Conservation (phyloP, 1,139 yeast species). For the Saccharomyces uvarum region DNA sequence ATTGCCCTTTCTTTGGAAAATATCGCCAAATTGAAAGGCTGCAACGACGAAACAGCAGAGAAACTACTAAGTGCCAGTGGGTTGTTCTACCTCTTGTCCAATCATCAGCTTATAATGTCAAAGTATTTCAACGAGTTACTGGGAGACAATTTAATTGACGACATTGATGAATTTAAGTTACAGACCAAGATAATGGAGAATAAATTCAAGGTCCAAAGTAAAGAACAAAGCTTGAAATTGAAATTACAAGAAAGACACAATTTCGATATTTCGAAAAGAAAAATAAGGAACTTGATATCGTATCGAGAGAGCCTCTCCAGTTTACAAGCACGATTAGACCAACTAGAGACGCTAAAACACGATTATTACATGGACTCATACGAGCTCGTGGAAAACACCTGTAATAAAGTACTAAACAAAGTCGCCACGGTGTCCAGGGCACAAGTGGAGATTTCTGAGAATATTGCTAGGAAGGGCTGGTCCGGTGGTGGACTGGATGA, state of each 20-base stretch:
- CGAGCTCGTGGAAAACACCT: conserved; percentile 54
- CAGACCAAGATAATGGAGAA: conserved; percentile 41
- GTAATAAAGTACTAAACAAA: conserved; percentile 44
- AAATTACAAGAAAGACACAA: conserved; percentile 52
- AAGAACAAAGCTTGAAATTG: conserved; percentile 43
- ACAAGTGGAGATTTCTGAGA: conserved; percentile 73
- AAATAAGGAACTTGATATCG: conserved; percentile 51
- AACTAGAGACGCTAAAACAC: conserved; percentile 66
- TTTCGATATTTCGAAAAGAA: conserved; percentile 46
- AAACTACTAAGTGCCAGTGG: conserved; percentile 72
- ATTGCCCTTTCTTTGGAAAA: conserved; percentile 68
- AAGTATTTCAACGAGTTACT: conserved; percentile 47
- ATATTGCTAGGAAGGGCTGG: conserved; percentile 80
- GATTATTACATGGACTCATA: conserved; percentile 59
- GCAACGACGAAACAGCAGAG: conserved; percentile 49
- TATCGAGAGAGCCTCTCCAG: conserved; percentile 61
- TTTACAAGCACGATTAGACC: conserved; percentile 68
- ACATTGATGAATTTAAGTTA: conserved; percentile 38
- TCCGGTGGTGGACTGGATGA: conserved; percentile 79
- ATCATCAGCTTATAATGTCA: conserved; percentile 67
- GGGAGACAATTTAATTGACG: conserved; percentile 46
- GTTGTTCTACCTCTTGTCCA: conserved; percentile 65
- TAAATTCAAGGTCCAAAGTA: conserved; percentile 48
- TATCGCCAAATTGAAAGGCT: conserved; percentile 62
- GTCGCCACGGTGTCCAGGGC: conserved; percentile 67